Evolutionary conservation across 2,329 filamentous ascomycete genomes (phyloP).

Genomic region (Epichloe sp.): DNA sequence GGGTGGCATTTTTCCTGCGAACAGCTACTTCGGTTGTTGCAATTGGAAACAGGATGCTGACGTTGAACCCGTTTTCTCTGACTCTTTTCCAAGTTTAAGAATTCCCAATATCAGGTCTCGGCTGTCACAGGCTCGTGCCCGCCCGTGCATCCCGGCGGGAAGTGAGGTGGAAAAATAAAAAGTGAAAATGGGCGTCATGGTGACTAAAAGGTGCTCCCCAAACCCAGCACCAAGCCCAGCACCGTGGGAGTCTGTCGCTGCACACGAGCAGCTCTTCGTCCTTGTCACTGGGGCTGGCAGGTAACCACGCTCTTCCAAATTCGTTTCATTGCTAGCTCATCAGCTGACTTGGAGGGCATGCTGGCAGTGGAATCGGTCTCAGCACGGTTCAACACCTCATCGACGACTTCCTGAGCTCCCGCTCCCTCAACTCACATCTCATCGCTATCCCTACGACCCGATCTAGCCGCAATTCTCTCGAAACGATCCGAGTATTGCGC

Average conservation of each 20-base stretch:
- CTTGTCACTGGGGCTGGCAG: constrained; percentile 81
- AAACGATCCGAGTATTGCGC: constrained; percentile 54
- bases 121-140: no score
- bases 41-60: no score
- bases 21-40: no score
- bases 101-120: no score
- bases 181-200: constrained; percentile 3
- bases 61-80: no score
- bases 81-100: no score
- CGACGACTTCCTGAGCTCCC: constrained; percentile 70
- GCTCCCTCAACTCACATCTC: constrained; percentile 54
- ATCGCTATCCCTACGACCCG: constrained; percentile 77
- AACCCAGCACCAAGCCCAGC: constrained; percentile 6
- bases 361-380: constrained; percentile 67
- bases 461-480: constrained; percentile 56
- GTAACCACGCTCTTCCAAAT: constrained; percentile 29
- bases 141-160: not conserved
- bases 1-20: no score
- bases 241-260: constrained; percentile 24
- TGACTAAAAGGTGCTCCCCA: not conserved
- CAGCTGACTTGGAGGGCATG: not conserved
- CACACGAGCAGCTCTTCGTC: constrained; percentile 42
- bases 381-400: constrained; percentile 74
- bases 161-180: not conserved
- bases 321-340: not conserved